Percentiles rank a stretch among this genome's conserved stretches.
Evolutionary conservation across 2,329 filamentous ascomycete genomes (phyloP).

Genomic region (Knufia petricola): DNA sequence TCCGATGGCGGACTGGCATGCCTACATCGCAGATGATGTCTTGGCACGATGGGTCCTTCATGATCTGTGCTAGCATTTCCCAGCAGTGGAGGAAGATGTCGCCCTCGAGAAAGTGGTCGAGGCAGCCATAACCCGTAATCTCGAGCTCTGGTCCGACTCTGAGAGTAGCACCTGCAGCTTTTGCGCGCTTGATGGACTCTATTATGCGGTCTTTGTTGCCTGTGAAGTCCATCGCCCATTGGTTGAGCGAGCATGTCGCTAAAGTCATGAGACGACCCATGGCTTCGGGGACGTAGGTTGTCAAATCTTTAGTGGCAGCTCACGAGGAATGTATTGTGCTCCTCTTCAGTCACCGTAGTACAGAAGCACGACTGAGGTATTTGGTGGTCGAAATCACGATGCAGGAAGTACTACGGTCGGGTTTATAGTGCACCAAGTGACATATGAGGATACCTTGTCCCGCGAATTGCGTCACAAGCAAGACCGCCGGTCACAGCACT

Average conservation of each 20-base stretch:
- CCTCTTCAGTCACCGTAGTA: too few relatives aligned
- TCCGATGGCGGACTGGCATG: slow-evolving; percentile 26
- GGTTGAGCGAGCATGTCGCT: slow-evolving; percentile 13
- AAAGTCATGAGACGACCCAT: slow-evolving; percentile 13
- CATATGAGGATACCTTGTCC: too few relatives aligned
- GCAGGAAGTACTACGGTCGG: too few relatives aligned
- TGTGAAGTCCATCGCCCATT: slow-evolving; percentile 47
- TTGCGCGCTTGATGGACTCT: slow-evolving; percentile 52
- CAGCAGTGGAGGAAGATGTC: slow-evolving; percentile 52
- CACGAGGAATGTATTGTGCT: too few relatives aligned
- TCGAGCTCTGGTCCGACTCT: slow-evolving; percentile 49
- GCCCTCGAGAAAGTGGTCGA: slow-evolving; percentile 51
- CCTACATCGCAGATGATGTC: slow-evolving; percentile 54
- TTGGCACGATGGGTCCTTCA: slow-evolving; percentile 50
- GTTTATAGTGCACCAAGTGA: too few relatives aligned
- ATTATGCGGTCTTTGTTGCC: slow-evolving; percentile 56
- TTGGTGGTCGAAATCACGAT: too few relatives aligned
- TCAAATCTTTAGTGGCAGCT: too few relatives aligned
- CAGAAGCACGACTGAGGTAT: too few relatives aligned
- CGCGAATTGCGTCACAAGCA: too few relatives aligned
- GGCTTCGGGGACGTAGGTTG: too few relatives aligned
- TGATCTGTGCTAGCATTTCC: slow-evolving; percentile 54
- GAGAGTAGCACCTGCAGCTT: slow-evolving; percentile 52
- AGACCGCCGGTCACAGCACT: too few relatives aligned
- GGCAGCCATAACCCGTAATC: slow-evolving; percentile 54